A percentile compares a stretch with the other conserved stretches of the same genome.
Evolutionary conservation across 2,329 filamentous ascomycete genomes (phyloP).

Genomic region (Fusarium cyanostomum): DNA sequence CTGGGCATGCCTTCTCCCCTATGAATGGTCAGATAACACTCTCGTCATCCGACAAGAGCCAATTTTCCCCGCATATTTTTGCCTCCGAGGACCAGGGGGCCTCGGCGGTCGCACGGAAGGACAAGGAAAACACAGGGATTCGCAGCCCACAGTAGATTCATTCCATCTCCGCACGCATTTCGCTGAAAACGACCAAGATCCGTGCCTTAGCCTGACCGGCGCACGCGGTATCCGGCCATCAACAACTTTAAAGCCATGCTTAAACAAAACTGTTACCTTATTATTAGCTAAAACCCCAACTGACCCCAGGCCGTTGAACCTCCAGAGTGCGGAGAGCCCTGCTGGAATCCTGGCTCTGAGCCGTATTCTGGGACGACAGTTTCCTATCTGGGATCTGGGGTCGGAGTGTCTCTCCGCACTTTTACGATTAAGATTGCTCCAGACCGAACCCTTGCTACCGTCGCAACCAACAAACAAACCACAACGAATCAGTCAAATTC

Average conservation of each 20-base stretch:
- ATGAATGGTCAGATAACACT: slow-evolving; percentile 7
- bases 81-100: background rate
- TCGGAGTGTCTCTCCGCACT: background rate
- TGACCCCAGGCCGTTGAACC: slow-evolving; percentile 1
- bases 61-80: slow-evolving; percentile 1
- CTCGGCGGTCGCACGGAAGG: background rate
- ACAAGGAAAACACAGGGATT: slow-evolving; percentile 2
- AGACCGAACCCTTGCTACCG: background rate
- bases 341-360: no score
- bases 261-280: slow-evolving; percentile 35
- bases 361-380: no score
- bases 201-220: background rate
- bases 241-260: slow-evolving; percentile 20
- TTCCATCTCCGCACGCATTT: slow-evolving; percentile 17
- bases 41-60: slow-evolving; percentile 24
- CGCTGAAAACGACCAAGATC: background rate
- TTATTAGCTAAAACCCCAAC: slow-evolving; percentile 37
- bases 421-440: background rate
- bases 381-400: background rate
- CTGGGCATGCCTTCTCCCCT: no score
- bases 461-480: background rate
- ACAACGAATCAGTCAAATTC: background rate
- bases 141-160: background rate
- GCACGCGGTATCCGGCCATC: background rate
- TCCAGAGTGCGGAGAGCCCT: slow-evolving; percentile 22